Percentiles rank a stretch among this genome's conserved stretches.
phyloP scores from a whole-genome alignment of 2,329 filamentous ascomycete genomes.

The Metarhizium anisopliae region DNA sequence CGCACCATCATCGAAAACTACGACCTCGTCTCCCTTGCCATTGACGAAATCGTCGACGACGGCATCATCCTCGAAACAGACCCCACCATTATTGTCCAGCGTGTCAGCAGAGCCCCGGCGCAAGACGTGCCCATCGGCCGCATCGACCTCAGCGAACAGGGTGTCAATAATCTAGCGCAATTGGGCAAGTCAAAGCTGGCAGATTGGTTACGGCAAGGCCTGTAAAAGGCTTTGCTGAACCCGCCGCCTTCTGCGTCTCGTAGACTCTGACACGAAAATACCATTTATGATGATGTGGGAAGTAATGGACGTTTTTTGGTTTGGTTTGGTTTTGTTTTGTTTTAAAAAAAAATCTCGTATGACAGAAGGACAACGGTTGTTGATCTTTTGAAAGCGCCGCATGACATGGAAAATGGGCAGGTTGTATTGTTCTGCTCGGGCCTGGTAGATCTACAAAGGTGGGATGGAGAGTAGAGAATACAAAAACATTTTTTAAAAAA shows the following conservation, averaged over 20 bases:
- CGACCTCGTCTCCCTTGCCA: constrained; percentile 84
- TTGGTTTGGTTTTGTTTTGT: neutral
- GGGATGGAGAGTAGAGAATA: constrained; percentile 7
- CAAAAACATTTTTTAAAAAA: constrained; percentile 6
- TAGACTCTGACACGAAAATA: neutral
- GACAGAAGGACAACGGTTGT: neutral
- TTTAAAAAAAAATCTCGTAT: neutral
- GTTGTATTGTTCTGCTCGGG: neutral
- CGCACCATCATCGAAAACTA: constrained; percentile 98
- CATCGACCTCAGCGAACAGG: constrained; percentile 93
- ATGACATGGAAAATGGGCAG: constrained; percentile 13
- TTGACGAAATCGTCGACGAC: constrained; percentile 92
- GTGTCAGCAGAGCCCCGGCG: constrained; percentile 84
- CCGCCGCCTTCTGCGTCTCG: neutral
- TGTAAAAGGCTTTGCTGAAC: constrained; percentile 34
- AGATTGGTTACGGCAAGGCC: constrained; percentile 79
- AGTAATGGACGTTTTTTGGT: constrained; percentile 5
- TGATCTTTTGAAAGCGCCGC: constrained; percentile 12
- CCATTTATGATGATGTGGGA: neutral
- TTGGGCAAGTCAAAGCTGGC: constrained; percentile 87
- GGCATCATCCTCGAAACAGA: constrained; percentile 97
- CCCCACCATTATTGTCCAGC: constrained; percentile 82
- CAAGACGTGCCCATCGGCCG: constrained; percentile 89
- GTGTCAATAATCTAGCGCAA: constrained; percentile 86
- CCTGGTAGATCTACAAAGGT: neutral